phyloP scores from a whole-genome alignment of 2,329 filamentous ascomycete genomes.

The Aciculosporium take region DNA sequence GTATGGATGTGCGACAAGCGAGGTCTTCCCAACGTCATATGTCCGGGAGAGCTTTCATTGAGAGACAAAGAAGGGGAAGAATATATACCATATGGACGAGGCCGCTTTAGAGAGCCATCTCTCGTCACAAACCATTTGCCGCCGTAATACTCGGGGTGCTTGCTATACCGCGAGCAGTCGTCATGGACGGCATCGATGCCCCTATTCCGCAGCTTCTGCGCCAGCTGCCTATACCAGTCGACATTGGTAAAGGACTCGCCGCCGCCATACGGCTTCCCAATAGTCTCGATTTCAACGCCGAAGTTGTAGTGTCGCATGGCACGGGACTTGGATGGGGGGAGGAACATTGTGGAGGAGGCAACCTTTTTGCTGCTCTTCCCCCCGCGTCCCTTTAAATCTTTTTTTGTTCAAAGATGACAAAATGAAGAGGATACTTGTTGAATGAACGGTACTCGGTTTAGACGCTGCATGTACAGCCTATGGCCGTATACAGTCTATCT shows the following conservation, averaged over 20 bases:
- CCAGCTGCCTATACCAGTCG: slow-evolving; percentile 26
- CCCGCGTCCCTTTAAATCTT: not conserved
- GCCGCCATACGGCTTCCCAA: slow-evolving; percentile 23
- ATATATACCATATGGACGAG: slow-evolving; percentile 20
- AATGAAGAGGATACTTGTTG: too few species aligned
- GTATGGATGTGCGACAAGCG: too few species aligned
- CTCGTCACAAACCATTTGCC: slow-evolving; percentile 28
- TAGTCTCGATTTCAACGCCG: slow-evolving; percentile 25
- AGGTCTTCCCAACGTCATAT: too few species aligned
- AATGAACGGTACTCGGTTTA: too few species aligned
- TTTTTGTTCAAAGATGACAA: too few species aligned
- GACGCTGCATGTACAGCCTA: too few species aligned
- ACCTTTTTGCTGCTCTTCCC: not conserved
- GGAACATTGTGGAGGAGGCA: not conserved
- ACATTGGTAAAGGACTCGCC: slow-evolving; percentile 23
- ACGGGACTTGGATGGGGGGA: not conserved
- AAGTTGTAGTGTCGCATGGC: slow-evolving; percentile 23
- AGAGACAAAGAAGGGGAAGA: not conserved
- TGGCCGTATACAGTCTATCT: not conserved
- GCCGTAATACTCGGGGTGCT: slow-evolving; percentile 27
- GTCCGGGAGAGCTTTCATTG: not conserved
- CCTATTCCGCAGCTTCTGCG: slow-evolving; percentile 23
- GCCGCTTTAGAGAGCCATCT: slow-evolving; percentile 25
- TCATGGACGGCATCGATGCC: slow-evolving; percentile 24
- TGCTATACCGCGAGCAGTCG: slow-evolving; percentile 24